Evolutionary conservation across 2,329 filamentous ascomycete genomes (phyloP).

Genomic region (Trichoderma hamatum): DNA sequence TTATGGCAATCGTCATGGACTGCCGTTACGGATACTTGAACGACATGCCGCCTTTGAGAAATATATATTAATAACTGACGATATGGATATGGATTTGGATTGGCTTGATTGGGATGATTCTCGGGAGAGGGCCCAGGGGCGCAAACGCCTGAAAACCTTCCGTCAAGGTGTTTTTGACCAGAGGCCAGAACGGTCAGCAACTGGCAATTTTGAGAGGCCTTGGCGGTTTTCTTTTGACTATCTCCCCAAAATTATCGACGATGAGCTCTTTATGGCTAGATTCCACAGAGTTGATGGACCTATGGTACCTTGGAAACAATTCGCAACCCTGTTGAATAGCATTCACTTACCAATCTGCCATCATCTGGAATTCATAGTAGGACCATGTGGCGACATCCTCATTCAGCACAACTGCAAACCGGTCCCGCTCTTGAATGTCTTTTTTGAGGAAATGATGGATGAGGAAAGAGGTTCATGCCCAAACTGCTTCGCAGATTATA

Average conservation of each 20-base stretch:
- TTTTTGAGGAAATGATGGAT: not conserved
- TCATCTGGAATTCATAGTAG: not conserved
- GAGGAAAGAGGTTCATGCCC: not conserved
- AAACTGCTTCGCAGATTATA: not conserved
- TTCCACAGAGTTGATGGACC: not conserved
- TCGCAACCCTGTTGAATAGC: not conserved
- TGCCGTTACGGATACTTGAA: not conserved
- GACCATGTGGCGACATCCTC: not conserved
- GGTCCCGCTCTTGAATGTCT: too few relatives aligned
- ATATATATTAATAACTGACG: not conserved
- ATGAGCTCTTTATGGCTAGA: slow-evolving; percentile 1
- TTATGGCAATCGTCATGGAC: not conserved
- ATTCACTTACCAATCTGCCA: not conserved
- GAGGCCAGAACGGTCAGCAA: not conserved
- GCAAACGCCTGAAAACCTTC: not conserved
- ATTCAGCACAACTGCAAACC: not conserved
- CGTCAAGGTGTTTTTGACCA: not conserved
- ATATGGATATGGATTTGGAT: too few relatives aligned
- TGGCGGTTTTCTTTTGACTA: slow-evolving; percentile 5
- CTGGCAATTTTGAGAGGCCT: not conserved
- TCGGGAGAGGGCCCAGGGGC: not conserved
- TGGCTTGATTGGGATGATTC: not conserved
- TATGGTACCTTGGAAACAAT: not conserved
- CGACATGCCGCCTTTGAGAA: not conserved
- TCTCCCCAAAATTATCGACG: not conserved